phyloP scores from a whole-genome alignment of 202 grass and related monocot species.

The Zoysia matrella region DNA sequence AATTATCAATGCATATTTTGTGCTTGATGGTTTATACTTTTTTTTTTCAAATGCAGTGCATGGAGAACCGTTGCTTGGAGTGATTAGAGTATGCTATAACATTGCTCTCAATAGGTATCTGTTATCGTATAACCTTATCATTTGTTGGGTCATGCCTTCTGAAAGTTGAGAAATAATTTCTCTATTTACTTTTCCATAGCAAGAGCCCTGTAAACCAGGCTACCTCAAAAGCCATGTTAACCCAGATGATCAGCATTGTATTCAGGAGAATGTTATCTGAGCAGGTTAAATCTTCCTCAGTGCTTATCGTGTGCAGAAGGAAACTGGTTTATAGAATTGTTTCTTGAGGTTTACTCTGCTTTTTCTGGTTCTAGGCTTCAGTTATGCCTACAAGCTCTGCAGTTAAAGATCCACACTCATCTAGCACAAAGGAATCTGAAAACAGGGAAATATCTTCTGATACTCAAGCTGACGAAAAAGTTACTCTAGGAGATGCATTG shows the following conservation, averaged over 20 bases:
- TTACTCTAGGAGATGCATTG: constrained; percentile 77
- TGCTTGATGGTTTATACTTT: constrained; percentile 1
- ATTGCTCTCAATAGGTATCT: constrained; percentile 97
- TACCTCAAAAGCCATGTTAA: constrained; percentile 99
- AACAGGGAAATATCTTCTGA: constrained; percentile 77
- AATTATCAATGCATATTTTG: constrained; percentile 29
- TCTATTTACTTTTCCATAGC: constrained; percentile 61
- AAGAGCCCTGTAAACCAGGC: constrained; percentile 99
- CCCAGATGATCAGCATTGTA: constrained; percentile 99
- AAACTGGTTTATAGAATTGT: constrained; percentile 20
- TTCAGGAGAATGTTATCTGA: constrained; percentile 96
- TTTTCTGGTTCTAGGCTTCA: constrained; percentile 57
- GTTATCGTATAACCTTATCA: constrained; percentile 30
- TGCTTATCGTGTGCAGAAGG: constrained; percentile 28
- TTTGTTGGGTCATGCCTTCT: constrained; percentile 40
- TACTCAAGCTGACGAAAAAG: constrained; percentile 69
- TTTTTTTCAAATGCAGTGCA: constrained; percentile 77
- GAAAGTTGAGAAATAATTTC: constrained; percentile 44
- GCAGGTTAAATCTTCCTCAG: constrained; percentile 51
- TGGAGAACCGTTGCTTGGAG: constrained; percentile 94
- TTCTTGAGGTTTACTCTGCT: constrained; percentile 30
- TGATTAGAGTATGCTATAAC: constrained; percentile 99
- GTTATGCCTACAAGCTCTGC: constrained; percentile 45
- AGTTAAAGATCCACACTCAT: constrained; percentile 51
- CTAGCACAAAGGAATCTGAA: constrained; percentile 61